A percentile compares a stretch with the other conserved stretches of the same genome.
phyloP scores from a whole-genome alignment of 148 eudicot species.

The Suaeda aralocaspica region DNA sequence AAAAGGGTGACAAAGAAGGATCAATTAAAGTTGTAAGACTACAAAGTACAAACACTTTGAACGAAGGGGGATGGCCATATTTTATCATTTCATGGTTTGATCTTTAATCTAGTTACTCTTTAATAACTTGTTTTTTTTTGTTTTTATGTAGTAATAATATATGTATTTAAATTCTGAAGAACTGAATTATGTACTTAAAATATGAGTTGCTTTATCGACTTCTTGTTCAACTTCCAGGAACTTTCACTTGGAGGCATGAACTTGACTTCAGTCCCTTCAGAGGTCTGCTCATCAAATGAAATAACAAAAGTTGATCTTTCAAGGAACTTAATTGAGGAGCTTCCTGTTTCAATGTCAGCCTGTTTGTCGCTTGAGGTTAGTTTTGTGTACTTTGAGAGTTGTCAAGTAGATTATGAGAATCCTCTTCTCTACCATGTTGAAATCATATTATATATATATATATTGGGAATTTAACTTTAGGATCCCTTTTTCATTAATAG shows the following conservation, averaged over 20 bases:
- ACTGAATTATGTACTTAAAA: background rate
- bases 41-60: too few relatives aligned
- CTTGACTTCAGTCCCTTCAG: conserved; percentile 62
- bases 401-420: background rate
- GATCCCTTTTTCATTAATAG: background rate
- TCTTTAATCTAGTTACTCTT: background rate
- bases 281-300: conserved; percentile 66
- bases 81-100: background rate
- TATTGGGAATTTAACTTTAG: background rate
- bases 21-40: too few relatives aligned
- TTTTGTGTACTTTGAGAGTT: conserved; percentile 1
- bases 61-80: too few relatives aligned
- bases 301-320: conserved; percentile 80
- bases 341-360: conserved; percentile 65
- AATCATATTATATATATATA: background rate
- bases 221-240: conserved; percentile 49
- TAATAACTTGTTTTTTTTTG: background rate
- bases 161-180: background rate
- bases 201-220: background rate
- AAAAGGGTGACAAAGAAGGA: too few relatives aligned
- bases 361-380: conserved; percentile 83
- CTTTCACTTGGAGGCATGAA: conserved; percentile 67
- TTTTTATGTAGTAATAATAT: background rate
- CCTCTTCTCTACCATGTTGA: background rate
- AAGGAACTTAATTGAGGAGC: conserved; percentile 67